Evolutionary conservation across 345 rosid species (phyloP), one percentile per base, ranked within the genome.

Genomic region (Citrus unshiu): DNA sequence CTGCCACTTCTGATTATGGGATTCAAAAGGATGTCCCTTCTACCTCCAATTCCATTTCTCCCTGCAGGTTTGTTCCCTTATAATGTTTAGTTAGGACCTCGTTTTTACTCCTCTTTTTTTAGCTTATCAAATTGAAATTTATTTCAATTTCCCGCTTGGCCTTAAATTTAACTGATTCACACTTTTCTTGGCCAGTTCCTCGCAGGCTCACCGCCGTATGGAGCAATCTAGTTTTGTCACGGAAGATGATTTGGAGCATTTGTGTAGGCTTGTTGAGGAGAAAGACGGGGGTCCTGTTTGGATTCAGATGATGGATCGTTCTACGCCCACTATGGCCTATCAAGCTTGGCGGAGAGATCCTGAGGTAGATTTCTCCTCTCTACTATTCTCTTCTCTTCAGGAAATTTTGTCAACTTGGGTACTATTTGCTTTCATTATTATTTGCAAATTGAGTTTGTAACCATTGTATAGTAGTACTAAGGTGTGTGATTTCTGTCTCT

Each of bases 231-330:
- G 83, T 62, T 81, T 86, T 43, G 92, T 96, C 13, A 83, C 77
- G 19, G 86, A 86, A 0, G 94, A 90, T 65, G 98, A 96, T 86
- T 86, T 96, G 49, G 85, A 86, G 85, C 85, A 87, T 84, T 83
- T 96, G 59, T 86, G 85, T 79, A 82, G 83, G 84, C 89, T 93
- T 82, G 97, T 90, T 68, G 98, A 96, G 82, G 95, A 73, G 79
- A 96, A 88, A 86, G 98, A 96, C 80, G 94, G 93, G 25, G 99
- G 98, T 19, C 99, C 98, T 80, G 81, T 88, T 78, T 96, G 99
- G 99, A 91, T 94, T 90, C 92, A 88, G 22, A 93, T 96, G 97
- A 96, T 96, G 99, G 91, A 96, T 79, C 90, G 97, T 6, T 90
- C 97, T 32, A 86, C 91, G 1, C 83, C 89, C 0, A 89, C 89